These are phyloP conservation scores for Halteria grandinella DNA, from an alignment of 73 alveolate species.

Conservation along the genomic window DNA sequence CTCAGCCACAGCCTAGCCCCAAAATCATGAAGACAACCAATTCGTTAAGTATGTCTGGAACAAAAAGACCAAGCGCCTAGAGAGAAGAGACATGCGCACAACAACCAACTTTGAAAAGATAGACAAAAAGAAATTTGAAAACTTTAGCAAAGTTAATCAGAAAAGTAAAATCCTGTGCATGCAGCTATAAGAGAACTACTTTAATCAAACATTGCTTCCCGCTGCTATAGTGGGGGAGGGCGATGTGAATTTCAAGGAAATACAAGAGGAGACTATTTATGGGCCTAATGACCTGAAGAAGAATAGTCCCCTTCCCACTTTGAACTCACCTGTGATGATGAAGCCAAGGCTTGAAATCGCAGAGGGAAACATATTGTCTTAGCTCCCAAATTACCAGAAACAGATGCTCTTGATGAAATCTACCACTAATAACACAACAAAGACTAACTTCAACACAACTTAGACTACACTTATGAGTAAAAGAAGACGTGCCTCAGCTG, in stretches of 20 bases:
- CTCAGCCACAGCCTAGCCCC: too few species aligned
- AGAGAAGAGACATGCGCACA: conserved; percentile 41
- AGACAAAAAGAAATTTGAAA: conserved; percentile 34
- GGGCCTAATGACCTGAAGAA: not conserved
- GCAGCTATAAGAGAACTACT: conserved; percentile 23
- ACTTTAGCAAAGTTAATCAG: conserved; percentile 16
- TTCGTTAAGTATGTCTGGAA: conserved; percentile 38
- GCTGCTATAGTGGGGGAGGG: conserved; percentile 13
- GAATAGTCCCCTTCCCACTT: not conserved
- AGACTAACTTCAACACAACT: too few species aligned
- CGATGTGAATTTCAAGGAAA: not conserved
- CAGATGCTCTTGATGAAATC: too few species aligned
- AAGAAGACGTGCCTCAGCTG: too few species aligned
- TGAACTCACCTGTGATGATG: not conserved
- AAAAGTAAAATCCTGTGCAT: conserved; percentile 35
- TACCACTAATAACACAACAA: too few species aligned
- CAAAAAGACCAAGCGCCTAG: conserved; percentile 36
- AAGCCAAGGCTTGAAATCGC: not conserved
- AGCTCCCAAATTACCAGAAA: not conserved
- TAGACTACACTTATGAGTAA: too few species aligned
- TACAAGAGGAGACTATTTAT: too few species aligned
- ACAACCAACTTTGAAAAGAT: not conserved
- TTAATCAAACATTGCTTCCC: conserved; percentile 7
- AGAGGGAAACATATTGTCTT: not conserved
- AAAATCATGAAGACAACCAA: conserved; percentile 37